Conservation (phyloP, 2,329 filamentous ascomycete genomes). For the Talaromyces piceae region DNA sequence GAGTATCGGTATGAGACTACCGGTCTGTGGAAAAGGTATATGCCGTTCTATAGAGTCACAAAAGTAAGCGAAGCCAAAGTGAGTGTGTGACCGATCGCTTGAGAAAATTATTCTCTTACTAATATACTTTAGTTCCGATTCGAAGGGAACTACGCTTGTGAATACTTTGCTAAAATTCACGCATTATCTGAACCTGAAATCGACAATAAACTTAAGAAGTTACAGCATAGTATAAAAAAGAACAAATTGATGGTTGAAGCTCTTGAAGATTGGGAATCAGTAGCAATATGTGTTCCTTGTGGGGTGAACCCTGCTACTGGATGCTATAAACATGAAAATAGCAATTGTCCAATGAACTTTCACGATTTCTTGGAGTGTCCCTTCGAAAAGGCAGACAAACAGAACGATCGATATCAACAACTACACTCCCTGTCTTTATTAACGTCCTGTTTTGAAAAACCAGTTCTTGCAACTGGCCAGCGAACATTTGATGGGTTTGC, state of each 20-base stretch:
- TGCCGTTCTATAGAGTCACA: not conserved
- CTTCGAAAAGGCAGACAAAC: not conserved
- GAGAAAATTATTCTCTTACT: not conserved
- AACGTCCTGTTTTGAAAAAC: not conserved
- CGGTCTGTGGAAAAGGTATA: not conserved
- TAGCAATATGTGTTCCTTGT: not conserved
- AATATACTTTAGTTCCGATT: not conserved
- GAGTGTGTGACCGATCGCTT: not conserved
- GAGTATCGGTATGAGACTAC: not conserved
- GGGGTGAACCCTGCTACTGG: not conserved
- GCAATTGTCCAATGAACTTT: not conserved
- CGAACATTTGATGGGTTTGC: not conserved
- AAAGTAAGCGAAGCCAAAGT: not conserved
- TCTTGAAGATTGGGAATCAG: not conserved
- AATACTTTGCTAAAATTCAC: not conserved
- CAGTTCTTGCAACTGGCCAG: not conserved
- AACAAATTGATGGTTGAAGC: not conserved
- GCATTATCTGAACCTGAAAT: not conserved
- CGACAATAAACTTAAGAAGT: not conserved
- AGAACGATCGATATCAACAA: not conserved
- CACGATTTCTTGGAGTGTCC: not conserved
- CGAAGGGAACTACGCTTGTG: not conserved
- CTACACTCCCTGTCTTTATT: not conserved
- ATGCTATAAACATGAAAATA: not conserved
- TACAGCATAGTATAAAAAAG: not conserved